Evolutionary conservation across 2,329 filamentous ascomycete species (phyloP), one percentile per base, ranked within the genome.

Genomic region (Colletotrichum paranaense): DNA sequence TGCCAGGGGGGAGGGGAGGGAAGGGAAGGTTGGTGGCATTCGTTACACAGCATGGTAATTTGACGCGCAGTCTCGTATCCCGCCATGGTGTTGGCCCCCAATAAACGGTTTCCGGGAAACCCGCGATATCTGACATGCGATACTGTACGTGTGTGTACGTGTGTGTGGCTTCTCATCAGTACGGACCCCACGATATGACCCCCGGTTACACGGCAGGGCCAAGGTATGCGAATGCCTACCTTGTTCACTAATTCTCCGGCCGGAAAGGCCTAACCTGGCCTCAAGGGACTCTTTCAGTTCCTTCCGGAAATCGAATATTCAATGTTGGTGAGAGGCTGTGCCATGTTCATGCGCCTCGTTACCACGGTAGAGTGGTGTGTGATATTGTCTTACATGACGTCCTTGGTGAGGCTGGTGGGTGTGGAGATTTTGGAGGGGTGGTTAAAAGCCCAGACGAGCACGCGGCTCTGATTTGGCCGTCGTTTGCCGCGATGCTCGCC

Each of bases 381-480:
- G 69, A 64, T 59, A 58, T 60, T 67, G 67, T 73, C 67, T 71
- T 71, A 66, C 67, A 71, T 72, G 68, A 74, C 68, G 62, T 67
- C 68, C 46, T 62, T 30, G 16, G 26, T 32, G 52, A 22, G 38
- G 38, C 9, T 58, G 22, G 52, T 60, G 55, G 63, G 30, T 52
- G 26, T 28, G 49, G 5, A 56, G 53, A 28, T 52, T 22, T 28
- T 9, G n/a, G 26, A 42, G 59, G 60, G 38, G 46, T 11, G 56
- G 57, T 42, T 19, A 30, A 55, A 52, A 42, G 65, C 16, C 38
- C 38, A 42, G 14, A 62, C 28, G 32, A 66, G 56, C 46, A 62
- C 67, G 66, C 62, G 67, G 60, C 66, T 64, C 65, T n/a, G 32
- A 42, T 26, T 32, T 60, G 26, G 62, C 38, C 38, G 53, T 56